phyloP scores from a whole-genome alignment of 1,139 yeast genomes.

The Candida glucosophila region DNA sequence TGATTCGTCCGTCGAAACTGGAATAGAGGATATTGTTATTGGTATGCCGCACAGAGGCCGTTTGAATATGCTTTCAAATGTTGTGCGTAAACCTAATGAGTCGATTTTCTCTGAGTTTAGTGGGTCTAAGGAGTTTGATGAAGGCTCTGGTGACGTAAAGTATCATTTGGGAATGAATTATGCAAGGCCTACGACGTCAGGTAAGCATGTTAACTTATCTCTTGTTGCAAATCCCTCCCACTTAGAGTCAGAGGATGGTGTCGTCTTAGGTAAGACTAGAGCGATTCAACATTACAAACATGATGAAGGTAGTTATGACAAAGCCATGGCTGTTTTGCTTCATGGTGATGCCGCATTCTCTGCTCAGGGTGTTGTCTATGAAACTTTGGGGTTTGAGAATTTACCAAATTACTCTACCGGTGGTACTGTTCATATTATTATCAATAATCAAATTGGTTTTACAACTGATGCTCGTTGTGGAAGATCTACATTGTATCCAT shows the following conservation, averaged over 20 bases:
- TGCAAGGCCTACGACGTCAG: conserved; percentile 97
- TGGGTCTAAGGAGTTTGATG: conserved; percentile 78
- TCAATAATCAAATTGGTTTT: conserved; percentile 98
- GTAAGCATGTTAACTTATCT: conserved; percentile 91
- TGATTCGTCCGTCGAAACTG: conserved; percentile 87
- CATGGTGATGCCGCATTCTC: conserved; percentile 99
- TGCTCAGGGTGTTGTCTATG: conserved; percentile 98
- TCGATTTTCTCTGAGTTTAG: conserved; percentile 93
- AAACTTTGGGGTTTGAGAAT: conserved; percentile 90
- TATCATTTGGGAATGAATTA: conserved; percentile 99
- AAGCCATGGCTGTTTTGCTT: conserved; percentile 85
- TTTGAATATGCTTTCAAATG: conserved; percentile 93
- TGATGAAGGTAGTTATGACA: conserved; percentile 72
- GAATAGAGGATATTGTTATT: conserved; percentile 91
- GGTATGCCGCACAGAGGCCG: conserved; percentile 99
- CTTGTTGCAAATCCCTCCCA: conserved; percentile 98
- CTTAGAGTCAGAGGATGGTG: conserved; percentile 98
- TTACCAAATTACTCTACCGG: conserved; percentile 96
- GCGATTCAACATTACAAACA: conserved; percentile 89
- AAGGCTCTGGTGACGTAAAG: conserved; percentile 98
- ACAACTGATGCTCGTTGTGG: conserved; percentile 98
- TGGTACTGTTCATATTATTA: conserved; percentile 94
- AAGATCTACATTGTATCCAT: conserved; percentile 96
- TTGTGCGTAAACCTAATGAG: conserved; percentile 97
- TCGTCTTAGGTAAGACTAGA: conserved; percentile 95